These are phyloP conservation scores for Besnoitia besnoiti DNA, from an alignment of 169 alveolate species.

Conservation along the genomic window DNA sequence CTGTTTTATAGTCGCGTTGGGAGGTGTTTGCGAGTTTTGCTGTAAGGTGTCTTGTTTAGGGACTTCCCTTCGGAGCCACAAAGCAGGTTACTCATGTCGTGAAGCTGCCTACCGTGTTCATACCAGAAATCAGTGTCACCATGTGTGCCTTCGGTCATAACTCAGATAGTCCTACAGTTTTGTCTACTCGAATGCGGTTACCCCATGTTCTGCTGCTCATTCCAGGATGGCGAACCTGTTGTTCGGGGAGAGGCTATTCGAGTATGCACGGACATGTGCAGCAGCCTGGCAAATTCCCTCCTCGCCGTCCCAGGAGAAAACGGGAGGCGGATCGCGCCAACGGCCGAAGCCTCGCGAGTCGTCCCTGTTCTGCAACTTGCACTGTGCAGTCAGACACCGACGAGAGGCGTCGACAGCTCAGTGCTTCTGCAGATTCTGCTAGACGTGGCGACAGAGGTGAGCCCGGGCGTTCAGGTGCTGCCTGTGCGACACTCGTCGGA, in stretches of 20 bases:
- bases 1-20: no score
- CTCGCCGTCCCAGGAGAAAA: neutral
- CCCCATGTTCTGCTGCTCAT: no score
- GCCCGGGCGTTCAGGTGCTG: neutral
- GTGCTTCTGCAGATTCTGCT: neutral
- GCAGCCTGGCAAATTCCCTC: neutral
- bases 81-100: no score
- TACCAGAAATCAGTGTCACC: no score
- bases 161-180: no score
- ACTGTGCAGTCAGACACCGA: neutral
- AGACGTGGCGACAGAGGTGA: neutral
- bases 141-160: no score
- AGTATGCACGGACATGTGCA: neutral
- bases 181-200: no score
- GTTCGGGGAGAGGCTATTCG: neutral
- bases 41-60: no score
- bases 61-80: no score
- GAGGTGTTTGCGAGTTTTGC: no score
- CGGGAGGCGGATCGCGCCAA: neutral
- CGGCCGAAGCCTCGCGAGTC: neutral
- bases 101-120: no score
- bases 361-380: neutral
- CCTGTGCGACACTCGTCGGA: no score
- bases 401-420: neutral
- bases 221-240: slow-evolving; percentile 7